Conservation (phyloP, 352 stramenopile genomes). For the Globisporangium polare region DNA sequence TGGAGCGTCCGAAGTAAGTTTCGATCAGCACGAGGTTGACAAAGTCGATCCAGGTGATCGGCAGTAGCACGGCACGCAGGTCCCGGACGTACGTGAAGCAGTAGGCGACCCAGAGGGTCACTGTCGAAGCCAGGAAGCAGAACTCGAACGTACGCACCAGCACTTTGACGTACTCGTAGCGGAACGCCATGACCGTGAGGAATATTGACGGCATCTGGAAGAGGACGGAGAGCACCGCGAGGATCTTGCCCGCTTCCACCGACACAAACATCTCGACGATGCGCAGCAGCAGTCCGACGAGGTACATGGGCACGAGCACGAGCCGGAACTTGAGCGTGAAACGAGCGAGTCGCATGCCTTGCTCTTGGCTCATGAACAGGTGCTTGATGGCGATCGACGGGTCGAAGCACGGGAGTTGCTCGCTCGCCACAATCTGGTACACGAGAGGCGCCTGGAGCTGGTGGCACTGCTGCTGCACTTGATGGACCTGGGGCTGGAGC, state of each 20-base stretch:
- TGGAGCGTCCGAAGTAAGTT: neutral
- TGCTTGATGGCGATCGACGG: conserved; percentile 3
- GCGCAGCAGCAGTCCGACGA: neutral
- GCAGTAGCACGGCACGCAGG: neutral
- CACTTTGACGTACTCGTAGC: conserved; percentile 4
- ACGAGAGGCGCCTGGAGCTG: neutral
- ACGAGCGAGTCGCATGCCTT: neutral
- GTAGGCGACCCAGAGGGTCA: neutral
- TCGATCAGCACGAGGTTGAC: conserved; percentile 8
- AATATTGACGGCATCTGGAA: neutral
- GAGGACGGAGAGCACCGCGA: neutral
- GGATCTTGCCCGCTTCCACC: neutral
- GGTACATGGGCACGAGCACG: neutral
- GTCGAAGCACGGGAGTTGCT: conserved; percentile 7
- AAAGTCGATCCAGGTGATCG: conserved; percentile 7
- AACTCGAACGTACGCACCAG: conserved; percentile 7
- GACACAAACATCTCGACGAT: neutral
- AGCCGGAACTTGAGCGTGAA: neutral
- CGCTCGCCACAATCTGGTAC: conserved; percentile 6
- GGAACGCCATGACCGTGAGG: neutral
- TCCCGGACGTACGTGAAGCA: neutral
- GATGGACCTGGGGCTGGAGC: neutral
- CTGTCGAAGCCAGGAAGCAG: neutral
- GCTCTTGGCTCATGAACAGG: neutral
- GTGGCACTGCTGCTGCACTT: neutral